Evolutionary conservation across 192 early-diverging fungal genomes (phyloP).

Genomic region (Linnemannia schmuckeri): DNA sequence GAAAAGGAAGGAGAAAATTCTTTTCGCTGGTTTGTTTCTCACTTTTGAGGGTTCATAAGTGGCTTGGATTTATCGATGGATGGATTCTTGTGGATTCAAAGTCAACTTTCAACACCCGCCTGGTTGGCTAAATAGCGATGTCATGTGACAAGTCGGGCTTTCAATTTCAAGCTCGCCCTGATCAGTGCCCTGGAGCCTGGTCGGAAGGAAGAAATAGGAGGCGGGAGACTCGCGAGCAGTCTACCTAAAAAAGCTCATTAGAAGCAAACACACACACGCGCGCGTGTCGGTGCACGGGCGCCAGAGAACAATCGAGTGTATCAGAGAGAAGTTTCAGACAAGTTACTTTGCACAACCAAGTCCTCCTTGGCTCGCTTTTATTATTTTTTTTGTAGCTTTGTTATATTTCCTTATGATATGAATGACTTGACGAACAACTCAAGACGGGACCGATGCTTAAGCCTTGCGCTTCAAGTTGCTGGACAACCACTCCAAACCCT

Average conservation of each 20-base stretch:
- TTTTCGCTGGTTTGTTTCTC: constrained; percentile 33
- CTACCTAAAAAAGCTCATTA: background rate
- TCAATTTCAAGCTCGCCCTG: background rate
- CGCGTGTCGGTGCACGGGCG: background rate
- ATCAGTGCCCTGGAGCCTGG: no score
- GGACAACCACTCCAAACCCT: constrained; percentile 96
- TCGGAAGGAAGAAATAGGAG: no score
- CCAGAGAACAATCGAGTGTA: background rate
- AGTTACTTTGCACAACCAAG: background rate
- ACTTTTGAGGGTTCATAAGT: constrained; percentile 14
- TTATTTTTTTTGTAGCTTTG: constrained; percentile 24
- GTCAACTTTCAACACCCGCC: no score
- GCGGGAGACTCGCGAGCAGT: no score
- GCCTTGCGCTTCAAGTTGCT: constrained; percentile 69
- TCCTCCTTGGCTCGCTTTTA: constrained; percentile 13
- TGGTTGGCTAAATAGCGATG: no score
- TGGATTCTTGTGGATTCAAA: background rate
- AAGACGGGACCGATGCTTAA: constrained; percentile 23
- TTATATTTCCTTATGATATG: constrained; percentile 11
- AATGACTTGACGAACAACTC: background rate
- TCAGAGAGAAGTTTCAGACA: no score
- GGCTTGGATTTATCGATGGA: constrained; percentile 16
- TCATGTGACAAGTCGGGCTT: background rate
- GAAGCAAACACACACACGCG: background rate
- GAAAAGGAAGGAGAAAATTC: constrained; percentile 57